These are phyloP conservation scores for Aureobasidium sp. DNA, from an alignment of 2,329 filamentous ascomycete species.

Conservation along the genomic window DNA sequence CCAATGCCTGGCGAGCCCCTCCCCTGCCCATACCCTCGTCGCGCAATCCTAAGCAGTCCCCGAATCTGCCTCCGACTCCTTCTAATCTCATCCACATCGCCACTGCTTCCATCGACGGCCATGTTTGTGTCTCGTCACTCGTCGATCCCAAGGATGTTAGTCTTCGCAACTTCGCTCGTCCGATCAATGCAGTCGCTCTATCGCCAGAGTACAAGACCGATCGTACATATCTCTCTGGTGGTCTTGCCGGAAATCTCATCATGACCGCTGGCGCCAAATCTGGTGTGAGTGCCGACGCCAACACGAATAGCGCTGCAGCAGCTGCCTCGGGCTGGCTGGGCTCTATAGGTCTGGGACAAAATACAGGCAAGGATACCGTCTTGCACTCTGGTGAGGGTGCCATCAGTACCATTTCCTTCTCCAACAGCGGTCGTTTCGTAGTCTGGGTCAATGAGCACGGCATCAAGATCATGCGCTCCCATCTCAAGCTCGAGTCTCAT, in stretches of 20 bases:
- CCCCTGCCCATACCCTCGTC: background rate
- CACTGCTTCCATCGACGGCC: conserved; percentile 90
- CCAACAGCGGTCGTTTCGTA: conserved; percentile 82
- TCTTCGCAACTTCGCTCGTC: conserved; percentile 85
- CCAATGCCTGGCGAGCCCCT: conserved; percentile 11
- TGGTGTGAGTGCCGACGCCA: conserved; percentile 75
- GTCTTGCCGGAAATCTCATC: conserved; percentile 78
- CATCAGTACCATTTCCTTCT: conserved; percentile 92
- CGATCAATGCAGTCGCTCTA: conserved; percentile 85
- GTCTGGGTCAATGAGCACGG: conserved; percentile 96
- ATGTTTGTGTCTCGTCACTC: conserved; percentile 85
- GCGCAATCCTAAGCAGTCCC: conserved; percentile 38
- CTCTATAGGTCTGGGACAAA: conserved; percentile 71
- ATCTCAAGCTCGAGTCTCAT: conserved; percentile 67
- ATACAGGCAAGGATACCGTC: conserved; percentile 75
- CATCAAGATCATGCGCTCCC: conserved; percentile 94
- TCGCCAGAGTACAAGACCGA: conserved; percentile 93
- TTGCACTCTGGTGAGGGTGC: conserved; percentile 87
- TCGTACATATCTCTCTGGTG: conserved; percentile 82
- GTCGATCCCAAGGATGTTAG: conserved; percentile 85
- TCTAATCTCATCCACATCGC: conserved; percentile 91
- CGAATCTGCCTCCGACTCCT: conserved; percentile 61
- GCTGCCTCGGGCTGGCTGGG: conserved; percentile 80
- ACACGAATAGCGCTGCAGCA: conserved; percentile 77
- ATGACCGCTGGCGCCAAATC: conserved; percentile 74